These are phyloP conservation scores for Penicillium palitans DNA, from an alignment of 2,329 filamentous ascomycete species.

Conservation along the genomic window DNA sequence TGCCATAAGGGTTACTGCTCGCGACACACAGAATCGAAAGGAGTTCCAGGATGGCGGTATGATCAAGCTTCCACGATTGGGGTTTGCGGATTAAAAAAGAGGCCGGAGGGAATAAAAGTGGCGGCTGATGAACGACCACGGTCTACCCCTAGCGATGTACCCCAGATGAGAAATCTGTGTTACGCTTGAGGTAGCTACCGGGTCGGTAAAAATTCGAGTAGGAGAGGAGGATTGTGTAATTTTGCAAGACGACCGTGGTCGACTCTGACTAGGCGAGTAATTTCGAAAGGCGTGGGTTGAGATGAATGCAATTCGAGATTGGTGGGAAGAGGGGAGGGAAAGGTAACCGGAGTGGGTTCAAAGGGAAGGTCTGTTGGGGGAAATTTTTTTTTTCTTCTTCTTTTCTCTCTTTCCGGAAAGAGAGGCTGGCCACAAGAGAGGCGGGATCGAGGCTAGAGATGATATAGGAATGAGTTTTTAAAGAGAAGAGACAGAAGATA, in stretches of 20 bases:
- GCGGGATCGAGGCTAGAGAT: conserved; percentile 8
- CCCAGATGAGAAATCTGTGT: conserved; percentile 40
- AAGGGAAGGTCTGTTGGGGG: conserved; percentile 1
- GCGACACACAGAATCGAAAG: conserved; percentile 18
- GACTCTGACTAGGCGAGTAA: conserved; percentile 8
- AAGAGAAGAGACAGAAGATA: conserved; percentile 1
- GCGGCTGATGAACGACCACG: conserved; percentile 24
- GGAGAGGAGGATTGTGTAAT: conserved; percentile 3
- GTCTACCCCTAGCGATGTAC: conserved; percentile 42
- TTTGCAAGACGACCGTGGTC: conserved; percentile 14
- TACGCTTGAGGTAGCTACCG: conserved; percentile 41
- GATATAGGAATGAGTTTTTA: conserved; percentile 2
- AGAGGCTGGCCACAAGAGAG: conserved; percentile 10
- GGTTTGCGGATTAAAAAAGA: background rate
- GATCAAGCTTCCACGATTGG: background rate
- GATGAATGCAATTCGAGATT: conserved; percentile 8
- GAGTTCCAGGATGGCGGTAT: conserved; percentile 27
- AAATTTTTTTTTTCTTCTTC: background rate
- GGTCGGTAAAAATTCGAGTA: conserved; percentile 17
- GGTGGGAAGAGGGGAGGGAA: conserved; percentile 9
- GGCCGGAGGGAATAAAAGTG: background rate
- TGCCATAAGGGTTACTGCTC: conserved; percentile 35
- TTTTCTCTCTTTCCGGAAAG: background rate
- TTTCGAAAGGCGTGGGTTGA: conserved; percentile 5
- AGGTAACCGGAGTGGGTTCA: background rate